Evolutionary conservation across 768 basidiomycete genomes (phyloP), one percentile per base, ranked within the genome.

Genomic region (Lactarius akahatsu): DNA sequence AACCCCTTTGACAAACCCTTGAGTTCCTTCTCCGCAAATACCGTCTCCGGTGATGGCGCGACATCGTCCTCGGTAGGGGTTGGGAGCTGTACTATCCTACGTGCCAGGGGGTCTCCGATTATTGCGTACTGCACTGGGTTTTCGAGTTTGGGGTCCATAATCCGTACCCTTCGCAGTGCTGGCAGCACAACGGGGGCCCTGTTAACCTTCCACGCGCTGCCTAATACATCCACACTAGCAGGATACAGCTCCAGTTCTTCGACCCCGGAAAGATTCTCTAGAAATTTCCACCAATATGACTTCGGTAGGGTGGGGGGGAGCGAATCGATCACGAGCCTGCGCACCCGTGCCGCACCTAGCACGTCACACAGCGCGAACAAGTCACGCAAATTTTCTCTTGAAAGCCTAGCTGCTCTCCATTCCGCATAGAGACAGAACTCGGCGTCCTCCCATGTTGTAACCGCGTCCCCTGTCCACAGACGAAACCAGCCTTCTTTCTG

Each of bases 231-330:
- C 34, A 13, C 36, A 11, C 16, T 32, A 20, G 3, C 1, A 4
- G 55, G 16, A 36, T 23, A 10, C n/a, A 63, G 13, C 55, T 63
- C 30, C 55, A 63, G 20, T 3, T 57, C 62, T 26, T 43, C 62
- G 26, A 57, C 15, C 2, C 16, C 20, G 1, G 20, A 6, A 30
- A 57, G 20, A n/a, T n/a, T 23, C 30, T 7, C 30, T 3, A 63
- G 40, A 20, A 56, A 6, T 26, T 13, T 15, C 41, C 41, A 56
- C 62, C 55, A 57, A 40, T 57, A 18, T 6, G 38, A 20, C 28
- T 26, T 26, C 26, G 38, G 30, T 34, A 18, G n/a, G 23, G 3
- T 10, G 23, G 23, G 23, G 23, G n/a, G 4, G n/a, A 10, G 23
- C 4, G 23, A 50, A 13, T 50, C 47, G 47, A 50, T 23, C n/a